Conservation (phyloP, 495 filamentous ascomycete species). For the Cercophora samala region DNA sequence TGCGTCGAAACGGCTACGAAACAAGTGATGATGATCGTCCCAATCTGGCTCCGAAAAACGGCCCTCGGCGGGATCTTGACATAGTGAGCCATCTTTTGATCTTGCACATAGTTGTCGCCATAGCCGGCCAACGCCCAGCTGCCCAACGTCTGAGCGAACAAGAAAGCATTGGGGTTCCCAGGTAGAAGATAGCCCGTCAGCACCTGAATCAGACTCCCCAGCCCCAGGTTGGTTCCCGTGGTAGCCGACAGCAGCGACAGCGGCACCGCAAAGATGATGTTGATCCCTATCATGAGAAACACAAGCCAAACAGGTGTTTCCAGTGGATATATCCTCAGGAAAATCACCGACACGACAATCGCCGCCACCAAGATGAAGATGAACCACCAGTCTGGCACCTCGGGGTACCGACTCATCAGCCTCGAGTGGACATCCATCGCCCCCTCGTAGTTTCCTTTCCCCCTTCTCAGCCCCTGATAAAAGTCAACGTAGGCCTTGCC, state of each 20-base stretch:
- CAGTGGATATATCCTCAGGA: conserved; percentile 46
- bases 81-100: conserved; percentile 40
- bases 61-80: conserved; percentile 33
- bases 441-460: conserved; percentile 47
- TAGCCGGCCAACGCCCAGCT: conserved; percentile 35
- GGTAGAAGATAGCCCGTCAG: conserved; percentile 36
- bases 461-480: conserved; percentile 46
- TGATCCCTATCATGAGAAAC: conserved; percentile 38
- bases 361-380: conserved; percentile 42
- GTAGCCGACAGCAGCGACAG: conserved; percentile 37
- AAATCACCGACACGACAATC: conserved; percentile 49
- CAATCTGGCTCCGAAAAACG: conserved; percentile 34
- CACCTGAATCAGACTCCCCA: conserved; percentile 35
- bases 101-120: conserved; percentile 38
- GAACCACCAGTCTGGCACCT: conserved; percentile 64
- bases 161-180: conserved; percentile 36
- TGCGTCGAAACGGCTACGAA: conserved; percentile 35
- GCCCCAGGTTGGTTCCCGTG: conserved; percentile 35
- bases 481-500: conserved; percentile 31
- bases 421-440: conserved; percentile 59
- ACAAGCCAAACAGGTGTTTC: conserved; percentile 36
- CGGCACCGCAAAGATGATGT: conserved; percentile 39
- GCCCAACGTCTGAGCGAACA: conserved; percentile 35
- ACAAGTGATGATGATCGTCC: conserved; percentile 35
- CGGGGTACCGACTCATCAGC: conserved; percentile 56